Evolutionary conservation across 371 early-diverging fungal species (phyloP), one percentile per base, ranked within the genome.

Genomic region (Dipsacomyces acuminosporus): DNA sequence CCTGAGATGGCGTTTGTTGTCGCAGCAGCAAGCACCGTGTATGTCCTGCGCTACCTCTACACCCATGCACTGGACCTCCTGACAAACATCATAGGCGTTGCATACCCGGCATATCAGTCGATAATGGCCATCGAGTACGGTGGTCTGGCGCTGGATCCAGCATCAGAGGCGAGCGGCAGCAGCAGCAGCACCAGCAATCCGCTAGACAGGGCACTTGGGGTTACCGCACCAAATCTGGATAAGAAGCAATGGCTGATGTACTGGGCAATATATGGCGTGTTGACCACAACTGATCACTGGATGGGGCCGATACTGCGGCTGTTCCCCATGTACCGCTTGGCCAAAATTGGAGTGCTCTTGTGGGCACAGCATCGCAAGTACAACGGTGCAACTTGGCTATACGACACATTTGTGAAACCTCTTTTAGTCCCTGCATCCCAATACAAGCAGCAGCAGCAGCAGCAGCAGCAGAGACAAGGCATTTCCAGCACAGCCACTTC

Each of bases 201-300:
- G 21, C 44, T 50, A 33, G 55, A 59, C 25, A 48, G 30, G 8
- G 61, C 66, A 1, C n/a, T 66, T 49, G 67, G 67, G 0, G 30
- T 57, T 6, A 19, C 26, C 11, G 53, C 25, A 21, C 67, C 67
- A 4, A 66, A 53, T 15, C 47, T 66, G 33, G 54, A 61, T 43
- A 66, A 61, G 43, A 66, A 66, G 50, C 67, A 66, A 50, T 66
- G 67, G 67, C 58, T 66, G 21, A 66, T 61, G 67, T 66, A 66
- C 20, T 66, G 67, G 67, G 49, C 67, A 19, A 62, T 66, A 23
- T 66, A 61, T 21, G 67, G 67, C 33, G 53, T 62, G 15, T 51
- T 66, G 18, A 66, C 67, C 23, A 66, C 67, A 0, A 63, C 67
- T 3, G 67, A 66, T 44, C 67, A 66, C 50, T 66, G 67, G 67